Evolutionary conservation across 2,329 filamentous ascomycete species (phyloP), one percentile per base, ranked within the genome.

Genomic region (Xylariales sp.): DNA sequence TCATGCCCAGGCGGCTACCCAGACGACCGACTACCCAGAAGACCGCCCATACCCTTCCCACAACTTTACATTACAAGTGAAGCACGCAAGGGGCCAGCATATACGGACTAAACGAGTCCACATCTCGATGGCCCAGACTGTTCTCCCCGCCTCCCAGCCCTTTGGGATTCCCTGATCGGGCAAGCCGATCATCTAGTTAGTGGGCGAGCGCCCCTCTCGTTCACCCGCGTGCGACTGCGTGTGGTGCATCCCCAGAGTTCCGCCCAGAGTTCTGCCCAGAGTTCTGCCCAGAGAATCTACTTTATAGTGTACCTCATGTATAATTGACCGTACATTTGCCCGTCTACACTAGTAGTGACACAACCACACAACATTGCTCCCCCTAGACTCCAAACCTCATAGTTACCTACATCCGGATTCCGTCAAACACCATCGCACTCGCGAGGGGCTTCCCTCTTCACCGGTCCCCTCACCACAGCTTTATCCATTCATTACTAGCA

Each of bases 91-190:
- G 39, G 12, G 14, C 12, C 10, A 14, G 23, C 12, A 1, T n/a
- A 16, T 34, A 32, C 28, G 10, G 30, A 16, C 30, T 30, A 3
- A 53, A 39, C 12, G 8, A 58, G 34, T 58, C 56, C 58, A 49
- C 53, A 48, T 52, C 41, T 45, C 43, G 34, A 65, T 32, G 65
- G 66, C 55, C 69, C 54, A 69, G 69, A 69, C 64, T 65, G 57
- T 45, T 67, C 68, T 63, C 64, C 52, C 67, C 65, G 48, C 50
- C 58, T 63, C 18, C 48, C 57, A 65, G 36, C 52, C 50, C 10
- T 55, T 36, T 32, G 71, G 67, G 67, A 63, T 69, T 73, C 16
- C 74, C 72, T 43, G 36, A 71, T 68, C 55, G 49, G 74, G 74
- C 39, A 75, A 75, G 45, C 74, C 74, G 74, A 68, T 18, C 52